Base-by-base conservation (phyloP, 306 rosid species). In the Argentina anserina region DNA sequence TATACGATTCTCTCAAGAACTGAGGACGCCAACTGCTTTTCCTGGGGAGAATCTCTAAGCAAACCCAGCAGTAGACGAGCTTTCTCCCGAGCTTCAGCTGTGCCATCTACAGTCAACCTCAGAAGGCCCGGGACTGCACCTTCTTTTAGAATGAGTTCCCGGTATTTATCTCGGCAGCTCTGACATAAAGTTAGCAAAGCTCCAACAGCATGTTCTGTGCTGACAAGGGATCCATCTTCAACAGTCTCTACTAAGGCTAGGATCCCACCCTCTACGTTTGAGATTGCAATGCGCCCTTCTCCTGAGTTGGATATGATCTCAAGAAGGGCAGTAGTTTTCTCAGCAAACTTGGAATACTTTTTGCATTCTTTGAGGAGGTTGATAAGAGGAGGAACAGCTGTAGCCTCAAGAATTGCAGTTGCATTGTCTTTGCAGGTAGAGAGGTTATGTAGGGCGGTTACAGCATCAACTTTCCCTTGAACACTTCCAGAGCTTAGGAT, bases 111-210 rank as follows among this genome's bases (percentile, higher is more conserved):
- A 3, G 98, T 90, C 70, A 92, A 83, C 34, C 90, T 82, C 72
- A 92, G 68, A 70, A 92, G 92, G 46, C 98, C 98, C 0, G 96
- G 98, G 75, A 92, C 90, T 14, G 94, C 96, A 64, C 98, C 98
- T 82, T 90, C 98, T 29, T 84, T 85, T 61, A 92, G 91, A 68
- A 92, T 92, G 76, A 88, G 87, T 78, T 82, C 88, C 67, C 96
- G 84, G 82, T 92, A 92, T 78, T 86, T 92, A 78, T 85, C 94
- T 3, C 96, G 83, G 80, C 85, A 79, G 82, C 96, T 92, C 74
- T 39, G 82, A 65, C 97, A 90, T 42, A 92, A 72, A 3, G 90
- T 70, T 25, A 92, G 88, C 60, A 92, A 74, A 62, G 91, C 76
- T 79, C 96, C 90, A 10, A 90, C 92, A 1, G 97, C 97, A n/a